A percentile compares a stretch with the other conserved stretches of the same genome.
Evolutionary conservation across 1,284 basidiomycete species (phyloP).

Genomic region (Coniferiporia weirii): DNA sequence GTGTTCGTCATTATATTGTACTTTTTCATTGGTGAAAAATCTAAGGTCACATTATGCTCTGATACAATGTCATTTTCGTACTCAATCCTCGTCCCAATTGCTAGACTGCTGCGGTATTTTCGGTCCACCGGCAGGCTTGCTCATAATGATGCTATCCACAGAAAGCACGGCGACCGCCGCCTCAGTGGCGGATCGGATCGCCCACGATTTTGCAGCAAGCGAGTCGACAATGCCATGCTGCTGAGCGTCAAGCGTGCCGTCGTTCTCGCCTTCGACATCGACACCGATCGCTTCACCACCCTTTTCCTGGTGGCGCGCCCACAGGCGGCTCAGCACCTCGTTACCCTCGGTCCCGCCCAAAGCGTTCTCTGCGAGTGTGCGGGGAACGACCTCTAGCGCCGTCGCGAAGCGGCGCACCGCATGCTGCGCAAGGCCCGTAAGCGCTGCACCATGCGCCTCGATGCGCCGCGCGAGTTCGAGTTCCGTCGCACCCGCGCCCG

Average conservation of each 20-base stretch:
- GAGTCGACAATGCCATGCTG: conserved; percentile 76
- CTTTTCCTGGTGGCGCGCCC: conserved; percentile 81
- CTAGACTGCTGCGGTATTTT: conserved; percentile 79
- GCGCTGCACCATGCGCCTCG: conserved; percentile 81
- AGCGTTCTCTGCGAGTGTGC: conserved; percentile 95
- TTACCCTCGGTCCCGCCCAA: conserved; percentile 87
- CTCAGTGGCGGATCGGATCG: conserved; percentile 84
- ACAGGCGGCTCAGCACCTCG: conserved; percentile 83
- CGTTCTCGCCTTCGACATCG: conserved; percentile 83
- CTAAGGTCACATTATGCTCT: conserved; percentile 3
- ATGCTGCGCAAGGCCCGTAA: conserved; percentile 92
- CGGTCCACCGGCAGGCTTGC: conserved; percentile 85
- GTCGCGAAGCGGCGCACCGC: conserved; percentile 88
- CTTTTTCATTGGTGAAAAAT: background rate
- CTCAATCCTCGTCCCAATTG: conserved; percentile 72
- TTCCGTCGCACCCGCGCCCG: conserved; percentile 94
- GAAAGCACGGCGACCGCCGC: conserved; percentile 91
- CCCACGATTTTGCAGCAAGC: conserved; percentile 86
- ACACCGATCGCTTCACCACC: conserved; percentile 80
- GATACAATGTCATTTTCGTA: background rate
- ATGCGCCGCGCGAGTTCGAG: conserved; percentile 85
- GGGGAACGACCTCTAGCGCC: conserved; percentile 89
- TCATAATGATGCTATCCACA: conserved; percentile 98
- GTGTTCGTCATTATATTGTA: background rate
- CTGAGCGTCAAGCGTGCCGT: conserved; percentile 62